Evolutionary conservation across 495 filamentous ascomycete genomes (phyloP), one percentile per base, ranked within the genome.

Genomic region (Lasiosphaeria miniovina): DNA sequence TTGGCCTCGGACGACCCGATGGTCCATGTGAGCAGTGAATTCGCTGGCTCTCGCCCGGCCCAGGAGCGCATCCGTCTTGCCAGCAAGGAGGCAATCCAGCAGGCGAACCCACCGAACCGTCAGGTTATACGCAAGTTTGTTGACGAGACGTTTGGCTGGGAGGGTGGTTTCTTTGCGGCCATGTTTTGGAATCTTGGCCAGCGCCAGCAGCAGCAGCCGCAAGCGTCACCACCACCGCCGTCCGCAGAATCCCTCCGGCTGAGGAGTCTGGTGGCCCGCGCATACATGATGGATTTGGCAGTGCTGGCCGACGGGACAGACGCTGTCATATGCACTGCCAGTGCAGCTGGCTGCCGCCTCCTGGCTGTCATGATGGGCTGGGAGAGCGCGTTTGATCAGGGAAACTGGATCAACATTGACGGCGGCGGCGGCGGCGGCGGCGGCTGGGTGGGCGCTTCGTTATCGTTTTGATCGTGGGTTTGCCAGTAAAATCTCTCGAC

Each of bases 331-430:
- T 91, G 88, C 63, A 84, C 82, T 9, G 86, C 88, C 36, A 86
- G 84, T 52, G 78, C 83, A 52, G 78, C 80, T 61, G 85, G 83
- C 4, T 93, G 89, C 64, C 73, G 86, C 32, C 48, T 92, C 51
- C 61, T 93, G 51, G 89, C 83, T 24, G 87, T 93, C 52, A 86
- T 91, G 79, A 84, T 90, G 86, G 88, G 88, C 1, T 91, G 89
- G 89, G 86, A 90, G 17, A 78, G 72, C 5, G 85, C 81, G 31
- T 74, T 90, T 54, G 72, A 69, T 11, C 56, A 78, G 31, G 77
- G 73, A 17, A 71, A 75, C 36, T 93, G 89, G 88, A 71, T 76
- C 50, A 91, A 91, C 69, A 77, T 92, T n/a, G 89, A 93, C 68
- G 88, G 86, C 4, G 81, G 78, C 17, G 84, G 73, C 62, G 74